Evolutionary conservation across 2,329 filamentous ascomycete species (phyloP).

Genomic region (Curvularia sp.): DNA sequence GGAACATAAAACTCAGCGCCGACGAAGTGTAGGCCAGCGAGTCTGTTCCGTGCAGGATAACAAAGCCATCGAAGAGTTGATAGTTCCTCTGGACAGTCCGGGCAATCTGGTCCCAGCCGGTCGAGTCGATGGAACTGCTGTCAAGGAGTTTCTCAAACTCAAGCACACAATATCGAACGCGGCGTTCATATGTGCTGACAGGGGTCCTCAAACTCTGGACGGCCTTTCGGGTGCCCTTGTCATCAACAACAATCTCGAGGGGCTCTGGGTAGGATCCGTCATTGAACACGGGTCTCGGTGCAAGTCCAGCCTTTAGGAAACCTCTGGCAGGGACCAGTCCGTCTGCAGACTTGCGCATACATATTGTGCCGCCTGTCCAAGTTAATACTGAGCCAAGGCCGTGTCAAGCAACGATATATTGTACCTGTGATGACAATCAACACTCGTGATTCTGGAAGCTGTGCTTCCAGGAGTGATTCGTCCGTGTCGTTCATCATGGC

Average conservation of each 20-base stretch:
- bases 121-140: constrained; percentile 86
- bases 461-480: constrained; percentile 38
- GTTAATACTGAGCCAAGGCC: constrained; percentile 3
- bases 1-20: constrained; percentile 90
- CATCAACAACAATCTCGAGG: constrained; percentile 63
- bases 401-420: neutral
- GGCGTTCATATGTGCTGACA: constrained; percentile 77
- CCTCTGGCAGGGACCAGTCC: constrained; percentile 76
- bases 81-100: constrained; percentile 83
- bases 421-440: constrained; percentile 87
- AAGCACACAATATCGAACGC: constrained; percentile 81
- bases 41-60: constrained; percentile 89
- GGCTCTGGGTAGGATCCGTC: constrained; percentile 68
- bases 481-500: constrained; percentile 30
- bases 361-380: constrained; percentile 73
- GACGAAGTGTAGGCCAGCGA: constrained; percentile 87
- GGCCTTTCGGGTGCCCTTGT: constrained; percentile 55
- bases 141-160: constrained; percentile 87
- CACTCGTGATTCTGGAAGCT: constrained; percentile 75
- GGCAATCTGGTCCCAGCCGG: constrained; percentile 86
- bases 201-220: constrained; percentile 80
- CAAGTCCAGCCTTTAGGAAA: constrained; percentile 83
- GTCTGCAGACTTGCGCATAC: constrained; percentile 82
- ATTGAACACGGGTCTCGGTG: constrained; percentile 83
- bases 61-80: constrained; percentile 86